phyloP scores from a whole-genome alignment of 768 basidiomycete genomes.

The Zangia roseola region DNA sequence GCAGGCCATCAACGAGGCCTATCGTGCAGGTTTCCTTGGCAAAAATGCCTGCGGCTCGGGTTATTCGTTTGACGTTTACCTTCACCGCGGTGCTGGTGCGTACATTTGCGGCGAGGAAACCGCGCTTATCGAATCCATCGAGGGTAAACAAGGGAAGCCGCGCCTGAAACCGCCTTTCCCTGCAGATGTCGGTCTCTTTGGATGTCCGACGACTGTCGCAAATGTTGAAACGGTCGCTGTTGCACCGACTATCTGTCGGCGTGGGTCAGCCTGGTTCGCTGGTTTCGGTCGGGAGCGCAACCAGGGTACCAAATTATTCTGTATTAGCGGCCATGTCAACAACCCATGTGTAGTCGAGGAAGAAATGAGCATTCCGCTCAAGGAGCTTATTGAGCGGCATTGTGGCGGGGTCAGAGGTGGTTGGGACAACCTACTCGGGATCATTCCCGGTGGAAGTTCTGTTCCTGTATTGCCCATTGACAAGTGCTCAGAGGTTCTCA shows the following conservation, averaged over 20 bases:
- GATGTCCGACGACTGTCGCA: slow-evolving; percentile 95
- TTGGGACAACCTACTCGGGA: slow-evolving; percentile 97
- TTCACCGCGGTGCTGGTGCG: slow-evolving; percentile 98
- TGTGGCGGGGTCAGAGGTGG: slow-evolving; percentile 93
- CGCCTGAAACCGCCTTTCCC: slow-evolving; percentile 98
- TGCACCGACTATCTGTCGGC: slow-evolving; percentile 92
- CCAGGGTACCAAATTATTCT: slow-evolving; percentile 95
- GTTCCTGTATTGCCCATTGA: slow-evolving; percentile 89
- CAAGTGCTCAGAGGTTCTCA: slow-evolving; percentile 84
- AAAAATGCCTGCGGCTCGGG: slow-evolving; percentile 90
- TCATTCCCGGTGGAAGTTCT: slow-evolving; percentile 92
- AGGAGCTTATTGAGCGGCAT: slow-evolving; percentile 94
- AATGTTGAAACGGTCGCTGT: slow-evolving; percentile 99
- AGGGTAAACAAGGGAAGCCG: slow-evolving; percentile 98
- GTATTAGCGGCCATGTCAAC: slow-evolving; percentile 96
- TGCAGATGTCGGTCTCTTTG: slow-evolving; percentile 96
- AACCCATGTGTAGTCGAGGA: slow-evolving; percentile 98
- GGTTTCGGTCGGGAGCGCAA: slow-evolving; percentile 90
- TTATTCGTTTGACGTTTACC: slow-evolving; percentile 94
- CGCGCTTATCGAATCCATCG: slow-evolving; percentile 92
- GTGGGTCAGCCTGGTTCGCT: slow-evolving; percentile 89
- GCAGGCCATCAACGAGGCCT: slow-evolving; percentile 94
- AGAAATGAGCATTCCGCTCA: slow-evolving; percentile 97
- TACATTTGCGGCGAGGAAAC: slow-evolving; percentile 99
- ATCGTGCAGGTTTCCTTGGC: slow-evolving; percentile 84